Conservation (phyloP, 345 rosid genomes). For the Bruguiera sexangula region DNA sequence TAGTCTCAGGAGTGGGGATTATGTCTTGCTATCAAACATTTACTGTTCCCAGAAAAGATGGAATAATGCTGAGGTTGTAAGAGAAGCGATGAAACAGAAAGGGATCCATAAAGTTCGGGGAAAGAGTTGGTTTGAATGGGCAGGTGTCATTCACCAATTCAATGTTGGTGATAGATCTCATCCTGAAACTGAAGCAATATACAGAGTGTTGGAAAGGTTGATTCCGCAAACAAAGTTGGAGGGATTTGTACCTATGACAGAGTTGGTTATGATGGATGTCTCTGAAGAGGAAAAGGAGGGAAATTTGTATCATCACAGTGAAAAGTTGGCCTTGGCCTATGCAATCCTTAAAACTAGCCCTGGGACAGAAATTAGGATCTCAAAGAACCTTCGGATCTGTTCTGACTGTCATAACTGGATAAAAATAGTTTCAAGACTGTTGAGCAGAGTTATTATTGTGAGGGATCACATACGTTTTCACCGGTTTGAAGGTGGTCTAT, state of each 20-base stretch:
- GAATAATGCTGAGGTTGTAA: slow-evolving; percentile 56
- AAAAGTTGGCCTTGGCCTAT: slow-evolving; percentile 78
- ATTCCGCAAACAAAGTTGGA: slow-evolving; percentile 41
- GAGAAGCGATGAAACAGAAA: slow-evolving; percentile 59
- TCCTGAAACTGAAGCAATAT: slow-evolving; percentile 52
- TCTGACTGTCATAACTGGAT: slow-evolving; percentile 79
- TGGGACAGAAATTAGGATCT: slow-evolving; percentile 56
- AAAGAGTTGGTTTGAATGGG: slow-evolving; percentile 76
- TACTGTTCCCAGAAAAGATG: slow-evolving; percentile 65
- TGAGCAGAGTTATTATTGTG: slow-evolving; percentile 56
- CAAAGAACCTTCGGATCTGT: slow-evolving; percentile 77
- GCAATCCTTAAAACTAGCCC: slow-evolving; percentile 69
- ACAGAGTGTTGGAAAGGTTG: slow-evolving; percentile 50
- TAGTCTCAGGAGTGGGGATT: slow-evolving; percentile 59
- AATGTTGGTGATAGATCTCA: slow-evolving; percentile 72
- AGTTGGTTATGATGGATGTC: slow-evolving; percentile 80
- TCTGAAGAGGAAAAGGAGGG: slow-evolving; percentile 83
- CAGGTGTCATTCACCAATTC: slow-evolving; percentile 60
- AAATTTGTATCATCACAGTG: slow-evolving; percentile 68
- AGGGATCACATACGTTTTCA: slow-evolving; percentile 86
- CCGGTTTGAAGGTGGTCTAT: slow-evolving; percentile 65
- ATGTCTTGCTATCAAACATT: slow-evolving; percentile 68
- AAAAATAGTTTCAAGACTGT: slow-evolving; percentile 54
- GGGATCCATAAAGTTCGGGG: slow-evolving; percentile 63
- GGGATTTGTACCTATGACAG: slow-evolving; percentile 61